Evolutionary conservation across 345 rosid species (phyloP), one percentile per base, ranked within the genome.

Genomic region (Psidium friedrichsthalianum): DNA sequence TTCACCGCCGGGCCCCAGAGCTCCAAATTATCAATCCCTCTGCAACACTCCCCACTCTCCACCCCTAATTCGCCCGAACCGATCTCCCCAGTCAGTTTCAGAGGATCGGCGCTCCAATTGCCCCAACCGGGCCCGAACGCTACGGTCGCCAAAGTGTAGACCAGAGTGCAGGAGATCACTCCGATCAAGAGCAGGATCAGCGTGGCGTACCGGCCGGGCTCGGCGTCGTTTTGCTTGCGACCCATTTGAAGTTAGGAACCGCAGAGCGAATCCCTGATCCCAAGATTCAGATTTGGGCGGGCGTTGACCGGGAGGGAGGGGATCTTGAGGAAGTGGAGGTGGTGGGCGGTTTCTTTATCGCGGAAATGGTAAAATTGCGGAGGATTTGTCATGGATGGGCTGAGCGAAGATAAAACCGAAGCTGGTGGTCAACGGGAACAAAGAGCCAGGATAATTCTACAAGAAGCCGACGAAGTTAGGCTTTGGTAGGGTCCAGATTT

Each of bases 1-100:
- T 96, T 97, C 90, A 97, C 99, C 47, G 99, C 98, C 20, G 91
- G 59, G n/a, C 99, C 99, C 99, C 99, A 97, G 1, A 97, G 91
- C 95, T 97, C 99, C 92, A 96, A 84, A 86, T 94, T 89, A 58
- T 95, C 94, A 54, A 95, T 89, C 86, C 99, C 99, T 83, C 93
- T 92, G 85, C 99, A 97, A 83, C 99, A 97, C 52, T 88, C 92
- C 0, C 89, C 91, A 6, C 83, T 82, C 3, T 81, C 87, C n/a
- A 9, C 87, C 10, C 51, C 88, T 44, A 56, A 69, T 69, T 69
- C 56, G 21, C 85, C 59, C 25, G 36, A 22, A 7, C 51, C 85
- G 55, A 36, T 51, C 85, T 56, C 24, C 49, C 11, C 40, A 25
- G 6, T 25, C 56, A 51, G 58, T 36, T 27, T 53, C 58, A 27